Evolutionary conservation across 352 stramenopile species (phyloP).

Genomic region (Blastocystis hominis): DNA sequence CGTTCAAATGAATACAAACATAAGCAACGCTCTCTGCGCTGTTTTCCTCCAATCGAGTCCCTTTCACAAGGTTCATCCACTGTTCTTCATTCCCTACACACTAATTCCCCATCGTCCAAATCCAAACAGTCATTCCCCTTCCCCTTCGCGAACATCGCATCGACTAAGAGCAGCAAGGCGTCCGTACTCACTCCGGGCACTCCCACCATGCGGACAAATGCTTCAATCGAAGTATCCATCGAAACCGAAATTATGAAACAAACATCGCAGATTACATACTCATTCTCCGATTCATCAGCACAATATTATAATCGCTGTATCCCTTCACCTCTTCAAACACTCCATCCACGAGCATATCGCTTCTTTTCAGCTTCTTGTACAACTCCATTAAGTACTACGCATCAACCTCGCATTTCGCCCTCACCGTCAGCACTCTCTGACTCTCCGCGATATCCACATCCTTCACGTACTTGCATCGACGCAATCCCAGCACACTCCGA

Average conservation of each 20-base stretch:
- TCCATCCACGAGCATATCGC: constrained; percentile 4
- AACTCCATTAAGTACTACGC: constrained; percentile 24
- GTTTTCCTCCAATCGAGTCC: neutral
- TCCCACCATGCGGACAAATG: neutral
- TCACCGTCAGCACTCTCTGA: neutral
- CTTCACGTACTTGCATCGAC: constrained; percentile 28
- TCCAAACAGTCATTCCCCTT: neutral
- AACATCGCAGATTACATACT: neutral
- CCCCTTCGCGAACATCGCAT: neutral
- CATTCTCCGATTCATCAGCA: neutral
- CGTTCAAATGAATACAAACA: neutral
- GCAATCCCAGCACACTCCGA: neutral
- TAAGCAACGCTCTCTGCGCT: neutral
- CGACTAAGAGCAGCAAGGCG: neutral
- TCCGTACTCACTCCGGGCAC: neutral
- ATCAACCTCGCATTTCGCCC: neutral
- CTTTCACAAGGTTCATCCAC: neutral
- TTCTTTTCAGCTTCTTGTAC: constrained; percentile 28
- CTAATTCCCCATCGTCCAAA: neutral
- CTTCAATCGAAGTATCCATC: neutral
- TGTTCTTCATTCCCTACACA: neutral
- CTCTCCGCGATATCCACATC: constrained; percentile 48
- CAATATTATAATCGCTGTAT: constrained; percentile 38
- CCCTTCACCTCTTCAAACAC: constrained; percentile 11
- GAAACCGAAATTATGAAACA: neutral